Percentiles rank a stretch among this genome's conserved stretches.
Evolutionary conservation across 495 filamentous ascomycete species (phyloP).

Genomic region (Penicillium macrosclerotiorum): DNA sequence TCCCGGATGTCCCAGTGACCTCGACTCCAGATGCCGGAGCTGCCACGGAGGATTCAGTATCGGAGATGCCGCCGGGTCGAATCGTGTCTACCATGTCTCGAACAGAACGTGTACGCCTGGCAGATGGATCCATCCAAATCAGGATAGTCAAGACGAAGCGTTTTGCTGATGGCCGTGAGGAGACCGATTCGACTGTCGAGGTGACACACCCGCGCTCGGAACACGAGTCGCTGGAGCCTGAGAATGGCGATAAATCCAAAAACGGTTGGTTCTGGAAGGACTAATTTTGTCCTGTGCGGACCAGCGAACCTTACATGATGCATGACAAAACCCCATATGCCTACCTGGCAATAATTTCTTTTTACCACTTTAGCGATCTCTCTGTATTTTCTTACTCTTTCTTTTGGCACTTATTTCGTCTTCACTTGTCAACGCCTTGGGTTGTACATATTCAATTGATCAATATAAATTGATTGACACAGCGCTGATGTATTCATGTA

Average conservation of each 20-base stretch:
- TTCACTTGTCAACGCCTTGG: background rate
- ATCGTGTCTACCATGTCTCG: constrained; percentile 58
- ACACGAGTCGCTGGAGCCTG: constrained; percentile 1
- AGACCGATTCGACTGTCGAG: constrained; percentile 49
- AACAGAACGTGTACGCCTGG: constrained; percentile 50
- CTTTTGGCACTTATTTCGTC: too few species aligned
- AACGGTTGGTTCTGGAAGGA: constrained; percentile 46
- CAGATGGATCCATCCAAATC: constrained; percentile 62
- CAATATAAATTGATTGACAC: too few species aligned
- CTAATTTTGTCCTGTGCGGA: constrained; percentile 6
- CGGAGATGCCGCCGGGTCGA: constrained; percentile 16
- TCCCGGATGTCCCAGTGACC: constrained; percentile 19
- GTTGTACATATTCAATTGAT: background rate
- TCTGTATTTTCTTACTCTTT: too few species aligned
- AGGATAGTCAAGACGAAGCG: constrained; percentile 58
- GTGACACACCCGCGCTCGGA: constrained; percentile 21
- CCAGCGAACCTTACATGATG: constrained; percentile 4
- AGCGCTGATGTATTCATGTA: too few species aligned
- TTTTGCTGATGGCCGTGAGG: constrained; percentile 63
- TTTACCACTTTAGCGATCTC: too few species aligned
- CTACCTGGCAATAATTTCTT: constrained; percentile 1
- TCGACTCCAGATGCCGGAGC: background rate
- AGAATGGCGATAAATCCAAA: constrained; percentile 19
- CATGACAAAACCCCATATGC: background rate
- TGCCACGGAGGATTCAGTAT: too few species aligned